Evolutionary conservation across 805 yeast species (phyloP).

Genomic region (Ogataea zsoltii): DNA sequence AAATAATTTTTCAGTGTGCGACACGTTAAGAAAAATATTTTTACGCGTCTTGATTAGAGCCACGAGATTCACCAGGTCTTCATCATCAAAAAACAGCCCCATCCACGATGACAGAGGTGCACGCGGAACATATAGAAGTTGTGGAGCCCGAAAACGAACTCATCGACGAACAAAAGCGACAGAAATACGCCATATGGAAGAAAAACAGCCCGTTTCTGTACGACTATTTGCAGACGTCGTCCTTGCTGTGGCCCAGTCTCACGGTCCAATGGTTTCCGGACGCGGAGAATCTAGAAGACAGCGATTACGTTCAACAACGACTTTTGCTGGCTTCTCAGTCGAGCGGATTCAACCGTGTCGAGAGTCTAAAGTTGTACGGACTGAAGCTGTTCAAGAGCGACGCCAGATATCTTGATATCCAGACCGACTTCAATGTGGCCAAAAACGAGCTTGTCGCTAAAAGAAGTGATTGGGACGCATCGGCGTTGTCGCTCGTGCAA

Average conservation of each 20-base stretch:
- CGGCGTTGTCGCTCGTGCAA: slow-evolving; percentile 39
- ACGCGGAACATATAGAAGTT: too few species aligned
- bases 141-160: not conserved
- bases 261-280: slow-evolving; percentile 68
- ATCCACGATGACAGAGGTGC: slow-evolving; percentile 7
- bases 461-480: slow-evolving; percentile 13
- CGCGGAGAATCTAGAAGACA: slow-evolving; percentile 28
- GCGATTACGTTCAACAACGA: slow-evolving; percentile 38
- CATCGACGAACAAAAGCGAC: slow-evolving; percentile 12
- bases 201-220: slow-evolving; percentile 59
- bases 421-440: slow-evolving; percentile 37
- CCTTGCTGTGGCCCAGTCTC: slow-evolving; percentile 65
- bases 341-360: slow-evolving; percentile 43
- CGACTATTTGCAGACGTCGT: slow-evolving; percentile 50
- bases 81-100: too few species aligned
- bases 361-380: slow-evolving; percentile 24
- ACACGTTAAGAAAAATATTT: not conserved
- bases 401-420: slow-evolving; percentile 24
- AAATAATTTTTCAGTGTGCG: not conserved
- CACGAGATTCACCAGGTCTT: not conserved
- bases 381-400: slow-evolving; percentile 17
- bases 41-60: not conserved
- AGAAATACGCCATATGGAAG: slow-evolving; percentile 56
- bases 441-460: slow-evolving; percentile 33
- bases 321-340: slow-evolving; percentile 66